A percentile compares a stretch with the other conserved stretches of the same genome.
Evolutionary conservation across 345 rosid species (phyloP).

Genomic region (Euclidium syriacum): DNA sequence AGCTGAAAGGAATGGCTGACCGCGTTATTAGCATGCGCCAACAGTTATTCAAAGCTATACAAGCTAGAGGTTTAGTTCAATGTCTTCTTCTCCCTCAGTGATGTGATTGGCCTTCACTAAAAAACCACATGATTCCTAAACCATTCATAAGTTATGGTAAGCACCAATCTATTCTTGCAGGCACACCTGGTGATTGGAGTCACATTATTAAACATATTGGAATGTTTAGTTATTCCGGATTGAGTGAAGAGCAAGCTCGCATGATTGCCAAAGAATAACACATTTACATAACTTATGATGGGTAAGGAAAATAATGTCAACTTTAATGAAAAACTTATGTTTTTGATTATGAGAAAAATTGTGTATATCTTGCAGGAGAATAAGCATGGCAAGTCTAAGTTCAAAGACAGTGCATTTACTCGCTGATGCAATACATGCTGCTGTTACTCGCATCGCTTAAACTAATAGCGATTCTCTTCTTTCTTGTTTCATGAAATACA

Average conservation of each 20-base stretch:
- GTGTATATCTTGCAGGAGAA: constrained; percentile 51
- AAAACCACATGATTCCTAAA: too few species aligned
- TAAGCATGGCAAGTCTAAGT: constrained; percentile 60
- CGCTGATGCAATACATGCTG: constrained; percentile 60
- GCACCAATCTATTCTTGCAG: constrained; percentile 17
- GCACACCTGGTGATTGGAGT: constrained; percentile 71
- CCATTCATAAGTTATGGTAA: not conserved
- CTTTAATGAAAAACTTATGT: too few species aligned
- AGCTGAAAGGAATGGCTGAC: constrained; percentile 73
- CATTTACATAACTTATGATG: constrained; percentile 58
- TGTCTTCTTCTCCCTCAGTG: too few species aligned
- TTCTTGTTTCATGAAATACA: not conserved
- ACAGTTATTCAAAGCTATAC: constrained; percentile 53
- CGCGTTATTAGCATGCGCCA: constrained; percentile 67
- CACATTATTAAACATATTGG: constrained; percentile 63
- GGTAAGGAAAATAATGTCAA: constrained; percentile 27
- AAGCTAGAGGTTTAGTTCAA: constrained; percentile 54
- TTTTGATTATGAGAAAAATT: too few species aligned
- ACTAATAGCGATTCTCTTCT: not conserved
- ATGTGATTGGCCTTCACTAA: too few species aligned
- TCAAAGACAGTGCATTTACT: constrained; percentile 46
- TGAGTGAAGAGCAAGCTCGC: constrained; percentile 46
- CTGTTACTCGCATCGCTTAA: constrained; percentile 32
- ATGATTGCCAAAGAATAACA: constrained; percentile 53
- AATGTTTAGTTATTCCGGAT: constrained; percentile 53